Percentiles rank a stretch among this genome's conserved stretches.
Conservation (phyloP, 345 rosid species). For the Physaria fendleri region DNA sequence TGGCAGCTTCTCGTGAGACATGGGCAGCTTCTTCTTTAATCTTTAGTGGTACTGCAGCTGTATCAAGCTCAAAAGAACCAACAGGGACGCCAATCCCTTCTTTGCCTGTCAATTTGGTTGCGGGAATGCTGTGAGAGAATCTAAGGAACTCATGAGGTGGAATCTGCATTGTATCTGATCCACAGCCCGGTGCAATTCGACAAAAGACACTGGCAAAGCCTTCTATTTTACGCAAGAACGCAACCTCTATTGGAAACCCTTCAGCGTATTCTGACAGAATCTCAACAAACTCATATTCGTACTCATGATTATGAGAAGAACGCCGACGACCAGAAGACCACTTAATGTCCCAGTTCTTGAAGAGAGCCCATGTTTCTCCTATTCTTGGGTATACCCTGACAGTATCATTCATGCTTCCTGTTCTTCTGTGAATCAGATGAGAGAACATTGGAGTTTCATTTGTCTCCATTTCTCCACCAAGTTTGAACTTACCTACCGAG, state of each 20-base stretch:
- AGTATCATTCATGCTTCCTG: constrained; percentile 20
- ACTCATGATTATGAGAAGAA: constrained; percentile 30
- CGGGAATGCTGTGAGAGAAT: constrained; percentile 79
- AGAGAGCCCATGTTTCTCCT: constrained; percentile 82
- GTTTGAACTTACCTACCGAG: constrained; percentile 60
- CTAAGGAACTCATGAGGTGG: constrained; percentile 48
- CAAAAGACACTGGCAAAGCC: constrained; percentile 65
- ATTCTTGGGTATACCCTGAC: constrained; percentile 48
- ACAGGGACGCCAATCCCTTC: constrained; percentile 55
- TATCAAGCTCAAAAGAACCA: constrained; percentile 76
- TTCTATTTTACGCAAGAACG: constrained; percentile 53
- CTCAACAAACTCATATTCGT: constrained; percentile 63
- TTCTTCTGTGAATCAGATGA: constrained; percentile 43
- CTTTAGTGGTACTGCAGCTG: constrained; percentile 54
- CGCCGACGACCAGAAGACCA: constrained; percentile 37
- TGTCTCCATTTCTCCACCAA: constrained; percentile 29
- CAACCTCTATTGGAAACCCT: constrained; percentile 39
- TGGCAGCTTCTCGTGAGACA: constrained; percentile 36
- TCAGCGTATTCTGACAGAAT: constrained; percentile 48
- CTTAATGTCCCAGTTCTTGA: constrained; percentile 66
- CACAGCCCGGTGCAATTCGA: constrained; percentile 26
- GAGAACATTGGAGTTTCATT: constrained; percentile 51
- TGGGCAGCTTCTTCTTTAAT: constrained; percentile 17
- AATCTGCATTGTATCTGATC: constrained; percentile 28
- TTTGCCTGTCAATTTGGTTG: constrained; percentile 47